Base-by-base conservation (phyloP, 2,329 filamentous ascomycete species). In the Cryphonectria radicalis region DNA sequence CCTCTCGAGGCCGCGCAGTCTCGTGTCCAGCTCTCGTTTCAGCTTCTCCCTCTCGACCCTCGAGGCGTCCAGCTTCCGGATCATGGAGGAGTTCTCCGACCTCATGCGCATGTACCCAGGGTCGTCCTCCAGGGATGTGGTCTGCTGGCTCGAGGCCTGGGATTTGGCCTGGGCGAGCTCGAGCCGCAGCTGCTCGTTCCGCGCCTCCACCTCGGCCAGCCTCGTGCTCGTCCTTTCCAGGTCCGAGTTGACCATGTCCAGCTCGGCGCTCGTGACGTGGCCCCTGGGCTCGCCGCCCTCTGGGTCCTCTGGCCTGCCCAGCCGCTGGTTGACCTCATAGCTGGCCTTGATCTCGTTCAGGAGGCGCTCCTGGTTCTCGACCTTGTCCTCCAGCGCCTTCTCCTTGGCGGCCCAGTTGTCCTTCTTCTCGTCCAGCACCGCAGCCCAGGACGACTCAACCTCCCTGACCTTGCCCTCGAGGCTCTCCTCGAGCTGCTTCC, bases 321-420 rank as follows among this genome's bases (percentile, higher is more conserved):
- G 85, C 66, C 96, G 89, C 80, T 98, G 95, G 63, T 93, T 96
- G 69, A 99, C 96, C 81, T 99, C 96, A 79, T 98, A 98, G 83
- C 91, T 98, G 37, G 96, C 96, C 82, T 98, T 98, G 79, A 98
- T 90, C 80, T 99, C 97, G 78, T 93, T 97, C 76, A 99, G 82
- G 55, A 99, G 83, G 8, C 94, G 90, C 65, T 99, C 96, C 79
- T 99, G 95, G 76, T 92, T 97, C 80, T 98, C 95, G 3, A 97
- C 86, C 82, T 98, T 98, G 76, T 98, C 95, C 78, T 97, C 94
- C 72, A 98, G 82, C 40, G 89, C 90, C 83, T 93, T 80, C 83
- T 99, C 96, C 79, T 97, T 98, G 11, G 95, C 91, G 68, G 92
- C 91, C 96, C 96, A 99, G 78, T 99, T 99, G 80, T 95, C 94